phyloP scores from a whole-genome alignment of 2,329 filamentous ascomycete species.

The Ceratocystis albifundus region DNA sequence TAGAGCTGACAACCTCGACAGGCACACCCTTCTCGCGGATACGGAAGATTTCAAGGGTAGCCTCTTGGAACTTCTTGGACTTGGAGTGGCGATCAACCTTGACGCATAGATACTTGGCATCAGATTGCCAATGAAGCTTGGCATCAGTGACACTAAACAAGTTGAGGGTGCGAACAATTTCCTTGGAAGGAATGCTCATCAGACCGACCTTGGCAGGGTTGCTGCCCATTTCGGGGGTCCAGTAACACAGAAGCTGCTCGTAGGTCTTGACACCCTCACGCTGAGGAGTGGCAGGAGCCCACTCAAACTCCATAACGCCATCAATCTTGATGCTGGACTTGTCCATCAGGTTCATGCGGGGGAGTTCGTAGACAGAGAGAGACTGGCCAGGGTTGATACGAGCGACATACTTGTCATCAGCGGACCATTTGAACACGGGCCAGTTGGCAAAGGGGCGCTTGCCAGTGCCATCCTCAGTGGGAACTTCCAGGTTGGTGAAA shows the following conservation, averaged over 20 bases:
- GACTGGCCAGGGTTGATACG: constrained; percentile 77
- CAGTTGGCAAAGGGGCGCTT: constrained; percentile 74
- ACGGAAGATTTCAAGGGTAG: constrained; percentile 96
- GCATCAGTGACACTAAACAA: constrained; percentile 96
- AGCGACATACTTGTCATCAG: constrained; percentile 94
- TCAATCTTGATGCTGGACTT: constrained; percentile 94
- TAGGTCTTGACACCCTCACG: constrained; percentile 81
- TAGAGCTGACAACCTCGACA: constrained; percentile 91
- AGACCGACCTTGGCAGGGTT: constrained; percentile 94
- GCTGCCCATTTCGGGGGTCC: constrained; percentile 95
- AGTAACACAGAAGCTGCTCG: constrained; percentile 95
- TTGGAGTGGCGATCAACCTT: constrained; percentile 99
- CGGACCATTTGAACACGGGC: constrained; percentile 99
- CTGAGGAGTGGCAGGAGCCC: constrained; percentile 73
- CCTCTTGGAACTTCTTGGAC: constrained; percentile 95
- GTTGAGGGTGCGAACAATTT: constrained; percentile 87
- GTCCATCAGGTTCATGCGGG: constrained; percentile 78
- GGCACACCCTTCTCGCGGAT: constrained; percentile 95
- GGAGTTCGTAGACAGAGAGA: constrained; percentile 83
- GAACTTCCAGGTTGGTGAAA: constrained; percentile 78
- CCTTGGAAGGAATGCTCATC: constrained; percentile 92
- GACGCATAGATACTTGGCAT: constrained; percentile 86
- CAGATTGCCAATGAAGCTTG: constrained; percentile 98
- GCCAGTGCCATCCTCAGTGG: constrained; percentile 43
- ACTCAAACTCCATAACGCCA: constrained; percentile 94